These are phyloP conservation scores for Cladophialophora exuberans DNA, from an alignment of 2,329 filamentous ascomycete species.

Conservation along the genomic window DNA sequence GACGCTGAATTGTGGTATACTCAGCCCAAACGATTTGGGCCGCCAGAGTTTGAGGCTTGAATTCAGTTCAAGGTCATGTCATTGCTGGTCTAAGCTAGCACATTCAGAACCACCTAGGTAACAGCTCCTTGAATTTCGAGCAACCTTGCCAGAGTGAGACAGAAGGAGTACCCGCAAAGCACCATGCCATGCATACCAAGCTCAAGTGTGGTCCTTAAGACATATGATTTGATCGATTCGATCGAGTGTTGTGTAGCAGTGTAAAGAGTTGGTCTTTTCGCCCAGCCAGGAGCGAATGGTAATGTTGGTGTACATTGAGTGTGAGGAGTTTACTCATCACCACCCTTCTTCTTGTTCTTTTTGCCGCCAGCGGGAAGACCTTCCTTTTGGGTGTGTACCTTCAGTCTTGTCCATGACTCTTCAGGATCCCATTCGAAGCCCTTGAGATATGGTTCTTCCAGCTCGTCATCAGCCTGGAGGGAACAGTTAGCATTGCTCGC, in stretches of 20 bases:
- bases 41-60: not conserved
- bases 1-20: too few relatives aligned
- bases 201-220: slow-evolving; percentile 13
- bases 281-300: slow-evolving; percentile 15
- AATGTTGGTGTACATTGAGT: slow-evolving; percentile 7
- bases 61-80: slow-evolving; percentile 23
- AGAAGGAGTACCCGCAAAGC: slow-evolving; percentile 19
- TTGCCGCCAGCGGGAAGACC: slow-evolving; percentile 58
- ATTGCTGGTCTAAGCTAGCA: slow-evolving; percentile 27
- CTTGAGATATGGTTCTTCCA: slow-evolving; percentile 82
- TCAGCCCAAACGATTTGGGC: too few relatives aligned
- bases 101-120: slow-evolving; percentile 15
- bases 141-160: slow-evolving; percentile 17
- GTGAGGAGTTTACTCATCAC: slow-evolving; percentile 34
- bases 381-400: slow-evolving; percentile 82
- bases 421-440: slow-evolving; percentile 97
- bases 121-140: slow-evolving; percentile 7
- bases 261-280: slow-evolving; percentile 23
- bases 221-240: slow-evolving; percentile 18
- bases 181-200: slow-evolving; percentile 24
- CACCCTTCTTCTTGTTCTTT: slow-evolving; percentile 67
- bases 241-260: slow-evolving; percentile 14
- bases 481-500: slow-evolving; percentile 19
- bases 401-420: slow-evolving; percentile 82
- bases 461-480: slow-evolving; percentile 81